Evolutionary conservation across 1,139 yeast species (phyloP).

Genomic region (Suhomyces bokatorum): DNA sequence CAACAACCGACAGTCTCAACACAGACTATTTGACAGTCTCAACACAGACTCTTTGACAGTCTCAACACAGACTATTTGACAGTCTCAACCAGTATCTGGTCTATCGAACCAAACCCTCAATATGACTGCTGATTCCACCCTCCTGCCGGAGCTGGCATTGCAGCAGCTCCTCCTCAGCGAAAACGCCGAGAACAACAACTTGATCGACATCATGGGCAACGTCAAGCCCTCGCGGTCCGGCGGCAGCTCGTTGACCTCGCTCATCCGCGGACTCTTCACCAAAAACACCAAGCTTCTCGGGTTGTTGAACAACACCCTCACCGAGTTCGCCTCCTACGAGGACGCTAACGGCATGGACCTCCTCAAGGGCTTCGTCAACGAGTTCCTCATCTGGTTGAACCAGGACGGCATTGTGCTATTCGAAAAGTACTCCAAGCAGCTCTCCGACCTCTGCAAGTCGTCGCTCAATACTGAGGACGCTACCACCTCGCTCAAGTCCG

Average conservation of each 20-base stretch:
- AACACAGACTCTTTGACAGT: no score
- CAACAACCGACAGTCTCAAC: no score
- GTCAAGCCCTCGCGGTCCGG: constrained; percentile 34
- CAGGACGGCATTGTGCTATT: constrained; percentile 34
- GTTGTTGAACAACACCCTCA: constrained; percentile 21
- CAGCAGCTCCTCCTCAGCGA: constrained; percentile 22
- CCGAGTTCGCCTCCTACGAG: constrained; percentile 16
- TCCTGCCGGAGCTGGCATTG: constrained; percentile 7
- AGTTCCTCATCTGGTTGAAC: constrained; percentile 43
- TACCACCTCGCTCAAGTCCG: constrained; percentile 19
- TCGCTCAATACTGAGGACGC: constrained; percentile 16
- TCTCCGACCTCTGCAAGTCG: constrained; percentile 11
- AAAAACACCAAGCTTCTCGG: constrained; percentile 36
- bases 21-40: no score
- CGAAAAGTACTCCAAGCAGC: constrained; percentile 29
- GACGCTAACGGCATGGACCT: constrained; percentile 26
- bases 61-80: no score
- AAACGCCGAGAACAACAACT: constrained; percentile 30
- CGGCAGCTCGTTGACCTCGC: constrained; percentile 31
- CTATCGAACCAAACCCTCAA: no score
- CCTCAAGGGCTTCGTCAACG: constrained; percentile 41
- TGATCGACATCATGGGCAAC: constrained; percentile 38
- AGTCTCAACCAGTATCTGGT: no score
- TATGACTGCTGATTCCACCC: constrained; percentile 4
- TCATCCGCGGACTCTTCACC: constrained; percentile 45